phyloP scores from a whole-genome alignment of 129 eudicot genomes.

The Pseudognaphalium luteoalbum region DNA sequence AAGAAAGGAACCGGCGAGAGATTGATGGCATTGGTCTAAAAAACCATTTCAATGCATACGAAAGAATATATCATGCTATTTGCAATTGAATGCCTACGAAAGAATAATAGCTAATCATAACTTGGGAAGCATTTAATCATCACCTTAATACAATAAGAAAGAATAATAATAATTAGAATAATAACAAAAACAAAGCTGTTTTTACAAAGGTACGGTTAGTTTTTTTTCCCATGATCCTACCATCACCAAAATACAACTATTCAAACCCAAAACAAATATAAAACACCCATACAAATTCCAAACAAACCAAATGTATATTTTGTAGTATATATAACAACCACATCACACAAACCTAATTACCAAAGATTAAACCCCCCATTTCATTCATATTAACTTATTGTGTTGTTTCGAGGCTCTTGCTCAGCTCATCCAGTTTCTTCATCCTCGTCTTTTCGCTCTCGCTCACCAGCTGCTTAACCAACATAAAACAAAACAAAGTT shows the following conservation, averaged over 20 bases:
- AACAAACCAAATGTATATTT: slow-evolving; percentile 38
- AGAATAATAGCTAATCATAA: no score
- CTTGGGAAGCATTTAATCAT: not conserved
- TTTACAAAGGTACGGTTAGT: slow-evolving; percentile 28
- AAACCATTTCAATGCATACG: no score
- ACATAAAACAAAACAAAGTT: slow-evolving; percentile 18
- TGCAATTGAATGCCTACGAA: no score
- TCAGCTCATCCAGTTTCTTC: slow-evolving; percentile 92
- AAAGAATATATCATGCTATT: no score
- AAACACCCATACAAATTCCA: slow-evolving; percentile 42
- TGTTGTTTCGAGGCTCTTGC: slow-evolving; percentile 76
- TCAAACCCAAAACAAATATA: slow-evolving; percentile 19
- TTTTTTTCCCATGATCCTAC: slow-evolving; percentile 33
- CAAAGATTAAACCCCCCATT: slow-evolving; percentile 26
- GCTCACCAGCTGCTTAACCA: slow-evolving; percentile 75
- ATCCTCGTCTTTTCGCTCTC: slow-evolving; percentile 90
- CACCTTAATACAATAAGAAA: not conserved
- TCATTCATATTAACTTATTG: slow-evolving; percentile 26
- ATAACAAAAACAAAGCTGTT: slow-evolving; percentile 55
- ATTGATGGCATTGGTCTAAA: no score
- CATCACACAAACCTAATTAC: slow-evolving; percentile 66
- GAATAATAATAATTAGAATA: not conserved
- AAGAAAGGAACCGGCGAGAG: no score
- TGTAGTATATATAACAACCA: slow-evolving; percentile 47
- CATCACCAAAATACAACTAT: slow-evolving; percentile 46